Evolutionary conservation across 306 rosid genomes (phyloP).

Genomic region (apple (Malus domestica)): ASM211411v1 NC_041803.1:52931501-52932000

Average conservation of each 20-base stretch:
- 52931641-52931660: neutral
- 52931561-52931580: constrained; percentile 85
- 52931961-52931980: constrained; percentile 79
- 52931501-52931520: constrained; percentile 72
- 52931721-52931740: neutral
- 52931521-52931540: constrained; percentile 79
- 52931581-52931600: constrained; percentile 39
- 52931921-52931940: neutral
- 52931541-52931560: constrained; percentile 86
- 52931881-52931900: neutral
- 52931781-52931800: no score
- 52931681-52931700: neutral
- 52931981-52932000: constrained; percentile 76
- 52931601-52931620: constrained; percentile 45
- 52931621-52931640: neutral
- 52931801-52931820: no score
- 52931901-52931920: neutral
- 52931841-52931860: no score
- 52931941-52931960: neutral
- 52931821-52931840: no score
- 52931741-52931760: neutral
- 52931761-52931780: no score
- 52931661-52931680: neutral
- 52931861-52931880: no score
- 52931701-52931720: neutral